Evolutionary conservation across 1,284 basidiomycete genomes (phyloP).

Genomic region (Fomitiporia mediterranea): DNA sequence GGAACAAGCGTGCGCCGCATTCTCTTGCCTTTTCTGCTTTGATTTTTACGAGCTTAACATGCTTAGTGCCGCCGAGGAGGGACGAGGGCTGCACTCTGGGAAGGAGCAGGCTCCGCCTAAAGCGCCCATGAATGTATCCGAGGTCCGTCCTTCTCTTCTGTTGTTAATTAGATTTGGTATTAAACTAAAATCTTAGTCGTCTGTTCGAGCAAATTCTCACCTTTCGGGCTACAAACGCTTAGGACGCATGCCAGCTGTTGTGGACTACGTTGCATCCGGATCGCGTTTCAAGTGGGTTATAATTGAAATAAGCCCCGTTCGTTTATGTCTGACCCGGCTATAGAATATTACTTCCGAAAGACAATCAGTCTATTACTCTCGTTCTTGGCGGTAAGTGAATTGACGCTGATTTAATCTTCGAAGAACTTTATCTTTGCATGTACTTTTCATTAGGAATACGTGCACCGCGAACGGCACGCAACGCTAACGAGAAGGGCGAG

Average conservation of each 20-base stretch:
- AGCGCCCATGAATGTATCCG: slow-evolving; percentile 81
- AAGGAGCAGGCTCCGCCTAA: slow-evolving; percentile 80
- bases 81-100: slow-evolving; percentile 88
- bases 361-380: slow-evolving; percentile 86
- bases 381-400: slow-evolving; percentile 73
- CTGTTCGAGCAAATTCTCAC: slow-evolving; percentile 76
- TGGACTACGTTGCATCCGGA: slow-evolving; percentile 92
- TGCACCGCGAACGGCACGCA: slow-evolving; percentile 78
- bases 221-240: slow-evolving; percentile 89
- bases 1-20: slow-evolving; percentile 81
- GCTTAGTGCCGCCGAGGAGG: slow-evolving; percentile 68
- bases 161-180: slow-evolving; percentile 9
- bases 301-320: not conserved
- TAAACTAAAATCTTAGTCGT: slow-evolving; percentile 41
- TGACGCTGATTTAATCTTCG: too few relatives aligned
- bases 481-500: slow-evolving; percentile 82
- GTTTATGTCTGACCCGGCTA: not conserved
- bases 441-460: slow-evolving; percentile 57
- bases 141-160: slow-evolving; percentile 43
- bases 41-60: slow-evolving; percentile 1
- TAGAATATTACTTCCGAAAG: slow-evolving; percentile 83
- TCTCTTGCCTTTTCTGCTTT: not conserved
- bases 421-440: too few relatives aligned
- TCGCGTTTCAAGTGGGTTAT: slow-evolving; percentile 82
- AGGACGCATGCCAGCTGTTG: slow-evolving; percentile 78